A percentile compares a stretch with the other conserved stretches of the same genome.
Conservation (phyloP, 2,329 filamentous ascomycete genomes). For the Lanzia echinophila region DNA sequence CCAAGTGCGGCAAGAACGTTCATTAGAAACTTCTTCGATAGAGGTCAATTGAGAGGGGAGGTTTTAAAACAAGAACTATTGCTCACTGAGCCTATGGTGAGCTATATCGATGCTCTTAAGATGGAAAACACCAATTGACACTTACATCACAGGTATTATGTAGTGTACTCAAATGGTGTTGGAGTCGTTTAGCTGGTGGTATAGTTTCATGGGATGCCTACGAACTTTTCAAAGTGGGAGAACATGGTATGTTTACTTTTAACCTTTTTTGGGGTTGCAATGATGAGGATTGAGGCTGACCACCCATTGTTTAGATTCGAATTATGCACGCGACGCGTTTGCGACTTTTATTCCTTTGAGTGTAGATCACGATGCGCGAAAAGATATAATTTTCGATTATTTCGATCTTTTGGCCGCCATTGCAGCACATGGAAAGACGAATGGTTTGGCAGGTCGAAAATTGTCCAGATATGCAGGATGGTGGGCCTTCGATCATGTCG, state of each 20-base stretch:
- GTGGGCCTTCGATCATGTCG: slow-evolving; percentile 95
- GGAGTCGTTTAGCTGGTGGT: slow-evolving; percentile 84
- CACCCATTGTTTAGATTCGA: slow-evolving; percentile 59
- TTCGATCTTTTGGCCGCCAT: slow-evolving; percentile 89
- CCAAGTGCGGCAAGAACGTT: slow-evolving; percentile 88
- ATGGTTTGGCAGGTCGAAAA: slow-evolving; percentile 88
- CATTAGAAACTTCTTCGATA: slow-evolving; percentile 84
- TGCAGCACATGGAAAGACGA: slow-evolving; percentile 86
- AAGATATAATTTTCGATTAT: slow-evolving; percentile 90
- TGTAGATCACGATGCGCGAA: slow-evolving; percentile 77
- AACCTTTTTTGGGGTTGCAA: too few species aligned
- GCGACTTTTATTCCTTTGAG: slow-evolving; percentile 93
- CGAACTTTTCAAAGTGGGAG: slow-evolving; percentile 89
- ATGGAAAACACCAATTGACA: slow-evolving; percentile 22
- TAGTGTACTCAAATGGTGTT: slow-evolving; percentile 96
- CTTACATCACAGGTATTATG: slow-evolving; percentile 65
- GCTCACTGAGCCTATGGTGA: slow-evolving; percentile 88
- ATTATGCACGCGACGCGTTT: slow-evolving; percentile 87
- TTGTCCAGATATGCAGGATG: slow-evolving; percentile 92
- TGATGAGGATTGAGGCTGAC: not conserved
- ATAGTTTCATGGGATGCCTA: slow-evolving; percentile 97
- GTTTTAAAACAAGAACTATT: slow-evolving; percentile 76
- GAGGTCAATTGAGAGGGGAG: slow-evolving; percentile 60
- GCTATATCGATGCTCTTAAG: slow-evolving; percentile 25
- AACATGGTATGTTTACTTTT: slow-evolving; percentile 62